These are phyloP conservation scores for Kentomonas sorsogonicus DNA, from an alignment of 208 protist genomes.

Conservation along the genomic window DNA sequence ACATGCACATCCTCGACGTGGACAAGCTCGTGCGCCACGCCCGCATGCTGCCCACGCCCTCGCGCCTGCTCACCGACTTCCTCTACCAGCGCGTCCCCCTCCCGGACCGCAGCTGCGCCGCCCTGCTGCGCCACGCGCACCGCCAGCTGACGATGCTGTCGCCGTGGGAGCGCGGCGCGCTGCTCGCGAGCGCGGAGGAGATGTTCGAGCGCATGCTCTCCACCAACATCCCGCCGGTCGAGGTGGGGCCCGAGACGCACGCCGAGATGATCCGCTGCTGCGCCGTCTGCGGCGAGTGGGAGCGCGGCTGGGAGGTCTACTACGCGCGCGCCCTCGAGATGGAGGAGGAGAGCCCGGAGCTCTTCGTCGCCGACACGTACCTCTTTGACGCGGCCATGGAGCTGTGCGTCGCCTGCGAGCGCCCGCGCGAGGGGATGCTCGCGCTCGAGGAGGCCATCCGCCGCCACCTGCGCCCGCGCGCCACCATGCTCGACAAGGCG, in stretches of 20 bases:
- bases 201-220: slow-evolving; percentile 88
- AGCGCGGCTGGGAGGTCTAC: slow-evolving; percentile 79
- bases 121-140: slow-evolving; percentile 75
- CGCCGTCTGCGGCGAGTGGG: slow-evolving; percentile 65
- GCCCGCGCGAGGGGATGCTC: slow-evolving; percentile 45
- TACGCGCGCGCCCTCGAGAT: slow-evolving; percentile 66
- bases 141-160: slow-evolving; percentile 72
- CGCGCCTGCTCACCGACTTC: slow-evolving; percentile 82
- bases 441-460: slow-evolving; percentile 70
- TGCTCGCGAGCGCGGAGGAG: slow-evolving; percentile 66
- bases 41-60: slow-evolving; percentile 80
- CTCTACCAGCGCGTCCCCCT: slow-evolving; percentile 87
- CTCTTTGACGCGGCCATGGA: slow-evolving; percentile 80
- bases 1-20: slow-evolving; percentile 88
- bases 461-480: slow-evolving; percentile 53
- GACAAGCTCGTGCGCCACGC: slow-evolving; percentile 89
- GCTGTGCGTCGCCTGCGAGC: slow-evolving; percentile 62
- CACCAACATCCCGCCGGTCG: slow-evolving; percentile 86
- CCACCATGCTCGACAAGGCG: slow-evolving; percentile 65
- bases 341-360: slow-evolving; percentile 33
- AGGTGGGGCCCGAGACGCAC: slow-evolving; percentile 79
- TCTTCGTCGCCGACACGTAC: slow-evolving; percentile 62
- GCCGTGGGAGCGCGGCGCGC: slow-evolving; percentile 42
- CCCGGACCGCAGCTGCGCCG: slow-evolving; percentile 72
- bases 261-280: slow-evolving; percentile 91